Evolutionary conservation across 2,329 filamentous ascomycete genomes (phyloP), one percentile per base, ranked within the genome.

Genomic region (Curvularia eragrostidis): DNA sequence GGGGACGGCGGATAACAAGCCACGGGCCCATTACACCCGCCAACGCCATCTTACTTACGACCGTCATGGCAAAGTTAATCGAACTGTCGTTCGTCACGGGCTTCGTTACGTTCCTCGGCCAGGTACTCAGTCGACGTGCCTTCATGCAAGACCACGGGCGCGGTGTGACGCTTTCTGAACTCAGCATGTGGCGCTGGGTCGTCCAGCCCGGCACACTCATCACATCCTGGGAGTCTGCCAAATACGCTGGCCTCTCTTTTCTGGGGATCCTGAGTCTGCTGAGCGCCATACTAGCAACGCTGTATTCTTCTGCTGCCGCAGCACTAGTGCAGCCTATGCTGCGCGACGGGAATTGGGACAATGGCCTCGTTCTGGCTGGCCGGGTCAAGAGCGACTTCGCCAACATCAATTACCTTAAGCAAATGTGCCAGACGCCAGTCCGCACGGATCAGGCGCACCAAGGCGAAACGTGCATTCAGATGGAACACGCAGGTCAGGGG

Each of bases 21-120:
- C 77, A 82, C 12, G 81, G 83, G 7, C 56, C 52, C 2, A 66
- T 93, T 15, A 79, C 80, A 0, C 87, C 88, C 0, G 83, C 87
- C 0, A 88, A 86, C 1, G 90, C 91, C 0, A 87, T 86, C 0
- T 76, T 91, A 1, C 69, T 93, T 0, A 87, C 86, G n/a, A 84
- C 89, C 0, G 75, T 91, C 2, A 78, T 91, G 34, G 89, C 91
- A 7, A 94, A 93, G 75, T 85, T 88, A 0, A 91, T 93, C 47
- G 91, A 94, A 75, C 71, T 93, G 62, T 87, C 88, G 0, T 94
- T 93, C 68, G 89, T 91, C 3, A 91, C 90, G 0, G 87, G 91
- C 0, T 90, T 91, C 59, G 88, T 93, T 1, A 84, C 88, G 0
- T 90, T 90, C 53, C 72, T 93, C 0, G 91, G 91, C 0, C 91